A percentile compares a stretch with the other conserved stretches of the same genome.
Evolutionary conservation across 2,329 filamentous ascomycete species (phyloP).

Genomic region (Emericellopsis atlantica): DNA sequence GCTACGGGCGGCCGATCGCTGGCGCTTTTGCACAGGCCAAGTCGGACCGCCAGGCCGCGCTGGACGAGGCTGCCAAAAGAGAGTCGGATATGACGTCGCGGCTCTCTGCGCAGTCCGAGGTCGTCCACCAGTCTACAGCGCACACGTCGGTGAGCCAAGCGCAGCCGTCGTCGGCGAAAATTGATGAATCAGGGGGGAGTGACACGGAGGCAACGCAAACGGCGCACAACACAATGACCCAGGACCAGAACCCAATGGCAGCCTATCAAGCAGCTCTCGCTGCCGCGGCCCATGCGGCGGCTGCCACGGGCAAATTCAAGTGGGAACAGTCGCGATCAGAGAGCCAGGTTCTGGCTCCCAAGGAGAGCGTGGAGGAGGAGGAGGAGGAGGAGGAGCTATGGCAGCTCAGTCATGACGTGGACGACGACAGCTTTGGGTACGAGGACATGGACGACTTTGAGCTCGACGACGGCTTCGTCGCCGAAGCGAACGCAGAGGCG

Average conservation of each 20-base stretch:
- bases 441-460: conserved; percentile 56
- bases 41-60: conserved; percentile 24
- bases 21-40: conserved; percentile 43
- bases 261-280: conserved; percentile 78
- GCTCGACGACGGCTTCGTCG: conserved; percentile 81
- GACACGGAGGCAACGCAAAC: conserved; percentile 1
- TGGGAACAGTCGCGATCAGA: conserved; percentile 35
- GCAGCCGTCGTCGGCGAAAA: background rate
- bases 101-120: conserved; percentile 28
- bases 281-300: conserved; percentile 66
- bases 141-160: conserved; percentile 34
- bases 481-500: conserved; percentile 86
- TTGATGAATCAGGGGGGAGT: conserved; percentile 3
- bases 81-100: conserved; percentile 33
- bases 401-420: conserved; percentile 29
- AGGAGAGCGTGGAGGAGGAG: background rate
- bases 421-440: conserved; percentile 41
- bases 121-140: conserved; percentile 31
- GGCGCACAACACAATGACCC: conserved; percentile 4
- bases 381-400: conserved; percentile 1
- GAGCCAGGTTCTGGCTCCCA: background rate
- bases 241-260: conserved; percentile 23
- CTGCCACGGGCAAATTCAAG: conserved; percentile 62
- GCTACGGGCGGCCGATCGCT: conserved; percentile 47
- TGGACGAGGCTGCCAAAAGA: conserved; percentile 19